Evolutionary conservation across 306 rosid species (phyloP).

Genomic region (Datisca glomerata): DNA sequence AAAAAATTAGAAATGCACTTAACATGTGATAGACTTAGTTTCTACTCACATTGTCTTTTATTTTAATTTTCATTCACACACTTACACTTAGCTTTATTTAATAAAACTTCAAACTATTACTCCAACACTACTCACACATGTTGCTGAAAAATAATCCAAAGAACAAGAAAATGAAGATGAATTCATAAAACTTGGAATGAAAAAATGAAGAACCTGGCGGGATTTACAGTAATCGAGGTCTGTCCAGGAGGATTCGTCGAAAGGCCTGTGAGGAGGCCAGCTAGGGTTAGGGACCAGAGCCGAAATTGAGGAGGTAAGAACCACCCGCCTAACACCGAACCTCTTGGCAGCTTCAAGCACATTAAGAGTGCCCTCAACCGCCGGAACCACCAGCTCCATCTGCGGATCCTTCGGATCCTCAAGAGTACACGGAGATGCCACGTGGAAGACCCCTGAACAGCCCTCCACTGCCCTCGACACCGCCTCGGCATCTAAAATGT

Average conservation of each 20-base stretch:
- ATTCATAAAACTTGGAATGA: neutral
- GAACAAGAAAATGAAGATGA: no score
- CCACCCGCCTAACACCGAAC: constrained; percentile 46
- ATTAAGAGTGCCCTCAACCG: constrained; percentile 67
- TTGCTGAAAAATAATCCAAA: no score
- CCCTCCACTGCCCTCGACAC: constrained; percentile 33
- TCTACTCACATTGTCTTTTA: no score
- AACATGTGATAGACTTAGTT: no score
- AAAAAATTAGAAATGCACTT: no score
- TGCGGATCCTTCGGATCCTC: constrained; percentile 59
- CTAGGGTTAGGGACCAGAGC: constrained; percentile 70
- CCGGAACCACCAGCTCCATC: constrained; percentile 48
- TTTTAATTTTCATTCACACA: no score
- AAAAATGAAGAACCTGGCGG: constrained; percentile 15
- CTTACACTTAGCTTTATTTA: no score
- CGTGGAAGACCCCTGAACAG: constrained; percentile 74
- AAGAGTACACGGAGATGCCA: constrained; percentile 82
- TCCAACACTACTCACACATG: no score
- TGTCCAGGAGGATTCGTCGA: constrained; percentile 79
- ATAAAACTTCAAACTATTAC: no score
- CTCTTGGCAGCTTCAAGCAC: constrained; percentile 48
- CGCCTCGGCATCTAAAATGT: constrained; percentile 43
- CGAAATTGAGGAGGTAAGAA: constrained; percentile 78
- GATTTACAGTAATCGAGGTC: constrained; percentile 51
- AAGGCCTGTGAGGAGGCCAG: constrained; percentile 37